These are phyloP conservation scores for Lactifluus volemus DNA, from an alignment of 768 basidiomycete genomes.

Conservation along the genomic window DNA sequence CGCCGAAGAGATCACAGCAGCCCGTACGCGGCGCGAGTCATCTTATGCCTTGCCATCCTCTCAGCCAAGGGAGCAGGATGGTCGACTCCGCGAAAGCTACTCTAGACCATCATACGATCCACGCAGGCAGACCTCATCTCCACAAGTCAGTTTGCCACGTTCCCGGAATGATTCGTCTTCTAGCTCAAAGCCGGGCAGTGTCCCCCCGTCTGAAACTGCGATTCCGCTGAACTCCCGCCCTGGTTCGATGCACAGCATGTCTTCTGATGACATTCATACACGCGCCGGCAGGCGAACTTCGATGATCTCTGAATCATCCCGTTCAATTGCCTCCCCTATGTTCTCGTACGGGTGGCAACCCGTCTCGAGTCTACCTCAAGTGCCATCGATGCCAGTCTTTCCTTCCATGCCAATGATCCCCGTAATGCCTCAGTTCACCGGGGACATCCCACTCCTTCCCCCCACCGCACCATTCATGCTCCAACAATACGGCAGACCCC, in stretches of 20 bases:
- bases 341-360: constrained; percentile 12
- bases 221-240: constrained; percentile 5
- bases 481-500: constrained; percentile 9
- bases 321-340: not conserved
- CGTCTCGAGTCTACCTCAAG: constrained; percentile 6
- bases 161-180: constrained; percentile 4
- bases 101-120: constrained; percentile 16
- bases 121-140: constrained; percentile 8
- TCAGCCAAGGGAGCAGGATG: constrained; percentile 7
- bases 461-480: constrained; percentile 21
- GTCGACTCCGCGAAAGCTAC: constrained; percentile 14
- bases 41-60: not conserved
- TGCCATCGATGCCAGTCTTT: constrained; percentile 12
- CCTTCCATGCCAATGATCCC: constrained; percentile 14
- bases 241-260: constrained; percentile 5
- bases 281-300: constrained; percentile 9
- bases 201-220: constrained; percentile 7
- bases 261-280: constrained; percentile 13
- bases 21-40: constrained; percentile 14
- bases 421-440: constrained; percentile 13
- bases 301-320: constrained; percentile 12
- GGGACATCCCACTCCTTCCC: constrained; percentile 21
- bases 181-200: constrained; percentile 9
- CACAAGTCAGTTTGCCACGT: not conserved
- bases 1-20: constrained; percentile 17